phyloP scores from a whole-genome alignment of 1,284 basidiomycete genomes.

The Moniliophthora roreri region DNA sequence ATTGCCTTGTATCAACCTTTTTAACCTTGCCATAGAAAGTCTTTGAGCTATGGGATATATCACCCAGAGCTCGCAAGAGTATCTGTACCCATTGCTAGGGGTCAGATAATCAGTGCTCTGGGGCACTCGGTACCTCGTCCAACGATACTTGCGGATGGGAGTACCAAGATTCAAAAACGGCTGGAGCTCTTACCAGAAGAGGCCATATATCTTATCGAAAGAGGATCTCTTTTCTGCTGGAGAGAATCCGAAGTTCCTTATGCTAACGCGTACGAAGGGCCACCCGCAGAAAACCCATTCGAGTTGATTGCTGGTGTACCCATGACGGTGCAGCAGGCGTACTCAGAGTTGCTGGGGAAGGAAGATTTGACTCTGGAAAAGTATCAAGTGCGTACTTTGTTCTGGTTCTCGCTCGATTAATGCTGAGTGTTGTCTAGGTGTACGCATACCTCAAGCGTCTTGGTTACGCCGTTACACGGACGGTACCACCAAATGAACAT shows the following conservation, averaged over 20 bases:
- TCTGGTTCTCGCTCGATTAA: slow-evolving; percentile 10
- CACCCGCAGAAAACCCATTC: not conserved
- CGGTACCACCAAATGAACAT: slow-evolving; percentile 56
- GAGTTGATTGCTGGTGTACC: slow-evolving; percentile 49
- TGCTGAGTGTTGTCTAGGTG: slow-evolving; percentile 50
- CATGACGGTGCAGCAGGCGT: slow-evolving; percentile 92
- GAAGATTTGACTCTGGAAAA: slow-evolving; percentile 80
- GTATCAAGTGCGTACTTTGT: slow-evolving; percentile 69
- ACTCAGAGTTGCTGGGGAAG: slow-evolving; percentile 77
- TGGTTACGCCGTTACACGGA: slow-evolving; percentile 85
- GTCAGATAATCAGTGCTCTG: slow-evolving; percentile 77
- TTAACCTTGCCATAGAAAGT: slow-evolving; percentile 58
- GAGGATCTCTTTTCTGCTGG: slow-evolving; percentile 87
- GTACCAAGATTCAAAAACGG: slow-evolving; percentile 49
- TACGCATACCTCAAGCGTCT: slow-evolving; percentile 91
- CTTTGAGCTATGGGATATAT: slow-evolving; percentile 75
- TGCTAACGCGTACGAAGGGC: slow-evolving; percentile 8
- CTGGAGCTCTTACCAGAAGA: slow-evolving; percentile 94
- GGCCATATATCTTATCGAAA: slow-evolving; percentile 88
- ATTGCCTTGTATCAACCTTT: slow-evolving; percentile 2
- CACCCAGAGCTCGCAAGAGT: slow-evolving; percentile 61
- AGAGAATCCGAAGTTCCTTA: slow-evolving; percentile 39
- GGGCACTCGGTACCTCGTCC: slow-evolving; percentile 68
- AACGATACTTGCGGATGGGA: slow-evolving; percentile 27
- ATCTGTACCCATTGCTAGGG: slow-evolving; percentile 68